Conservation (phyloP, 306 rosid species). For the Bauhinia variegata region DNA sequence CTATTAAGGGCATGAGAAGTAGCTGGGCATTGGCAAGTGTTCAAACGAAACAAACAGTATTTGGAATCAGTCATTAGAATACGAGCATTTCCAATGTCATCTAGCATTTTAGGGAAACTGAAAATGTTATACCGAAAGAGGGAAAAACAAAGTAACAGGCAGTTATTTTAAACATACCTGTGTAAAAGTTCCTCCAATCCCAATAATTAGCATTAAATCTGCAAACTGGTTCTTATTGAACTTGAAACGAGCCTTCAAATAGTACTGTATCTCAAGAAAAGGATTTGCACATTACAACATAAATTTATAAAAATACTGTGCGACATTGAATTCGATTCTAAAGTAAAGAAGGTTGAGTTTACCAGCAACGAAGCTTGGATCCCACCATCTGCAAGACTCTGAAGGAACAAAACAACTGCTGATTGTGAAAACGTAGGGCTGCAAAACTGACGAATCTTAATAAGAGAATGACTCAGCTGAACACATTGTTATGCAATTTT, state of each 20-base stretch:
- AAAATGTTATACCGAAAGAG: conserved; percentile 11
- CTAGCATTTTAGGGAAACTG: not conserved
- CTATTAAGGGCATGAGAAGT: conserved; percentile 68
- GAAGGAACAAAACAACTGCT: conserved; percentile 67
- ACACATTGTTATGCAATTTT: too few species aligned
- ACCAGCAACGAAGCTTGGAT: conserved; percentile 68
- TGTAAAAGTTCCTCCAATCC: conserved; percentile 63
- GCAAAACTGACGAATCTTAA: conserved; percentile 37
- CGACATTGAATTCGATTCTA: too few species aligned
- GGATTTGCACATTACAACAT: not conserved
- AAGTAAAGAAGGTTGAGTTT: conserved; percentile 15
- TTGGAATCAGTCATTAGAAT: not conserved
- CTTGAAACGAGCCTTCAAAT: conserved; percentile 82
- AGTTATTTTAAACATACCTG: conserved; percentile 53
- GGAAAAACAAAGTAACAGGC: conserved; percentile 17
- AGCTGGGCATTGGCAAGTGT: conserved; percentile 51
- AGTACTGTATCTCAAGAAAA: conserved; percentile 65
- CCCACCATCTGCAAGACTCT: conserved; percentile 81
- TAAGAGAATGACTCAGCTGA: not conserved
- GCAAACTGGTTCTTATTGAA: conserved; percentile 81
- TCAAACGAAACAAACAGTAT: not conserved
- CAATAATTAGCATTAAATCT: conserved; percentile 68
- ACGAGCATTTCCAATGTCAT: too few species aligned
- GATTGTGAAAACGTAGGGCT: conserved; percentile 78
- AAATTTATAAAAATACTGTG: too few species aligned